Evolutionary conservation across 441 rosid genomes (phyloP).

Genomic region (Geranium incanum): DNA sequence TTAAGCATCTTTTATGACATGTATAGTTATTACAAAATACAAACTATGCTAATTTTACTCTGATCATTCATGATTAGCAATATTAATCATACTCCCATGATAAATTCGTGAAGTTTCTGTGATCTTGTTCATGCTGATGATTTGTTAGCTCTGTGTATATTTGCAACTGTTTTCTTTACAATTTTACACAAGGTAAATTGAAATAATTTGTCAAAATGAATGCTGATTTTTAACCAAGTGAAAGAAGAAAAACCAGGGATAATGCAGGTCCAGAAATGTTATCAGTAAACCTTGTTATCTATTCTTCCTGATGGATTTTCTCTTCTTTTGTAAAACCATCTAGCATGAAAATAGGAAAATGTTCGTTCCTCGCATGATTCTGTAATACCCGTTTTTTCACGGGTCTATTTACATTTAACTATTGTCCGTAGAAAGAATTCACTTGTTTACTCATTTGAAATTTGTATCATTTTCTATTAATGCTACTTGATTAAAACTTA

Average conservation of each 20-base stretch:
- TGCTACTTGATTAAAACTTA: not conserved
- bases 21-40: not conserved
- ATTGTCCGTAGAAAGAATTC: not conserved
- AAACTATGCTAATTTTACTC: not conserved
- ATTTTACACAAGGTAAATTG: not conserved
- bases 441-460: conserved; percentile 3
- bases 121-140: not conserved
- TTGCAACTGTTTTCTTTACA: not conserved
- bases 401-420: not conserved
- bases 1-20: not conserved
- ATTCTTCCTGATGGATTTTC: not conserved
- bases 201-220: not conserved
- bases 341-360: not conserved
- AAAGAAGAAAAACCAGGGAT: not conserved
- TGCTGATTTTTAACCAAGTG: not conserved
- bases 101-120: not conserved
- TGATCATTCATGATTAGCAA: not conserved
- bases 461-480: conserved; percentile 11
- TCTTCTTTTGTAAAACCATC: not conserved
- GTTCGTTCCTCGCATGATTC: not conserved
- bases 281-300: not conserved
- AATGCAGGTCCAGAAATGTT: not conserved
- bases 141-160: conserved; percentile 1
- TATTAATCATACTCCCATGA: not conserved
- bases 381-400: not conserved